Evolutionary conservation across 192 early-diverging fungal genomes (phyloP).

Genomic region (Coemansia sp.): DNA sequence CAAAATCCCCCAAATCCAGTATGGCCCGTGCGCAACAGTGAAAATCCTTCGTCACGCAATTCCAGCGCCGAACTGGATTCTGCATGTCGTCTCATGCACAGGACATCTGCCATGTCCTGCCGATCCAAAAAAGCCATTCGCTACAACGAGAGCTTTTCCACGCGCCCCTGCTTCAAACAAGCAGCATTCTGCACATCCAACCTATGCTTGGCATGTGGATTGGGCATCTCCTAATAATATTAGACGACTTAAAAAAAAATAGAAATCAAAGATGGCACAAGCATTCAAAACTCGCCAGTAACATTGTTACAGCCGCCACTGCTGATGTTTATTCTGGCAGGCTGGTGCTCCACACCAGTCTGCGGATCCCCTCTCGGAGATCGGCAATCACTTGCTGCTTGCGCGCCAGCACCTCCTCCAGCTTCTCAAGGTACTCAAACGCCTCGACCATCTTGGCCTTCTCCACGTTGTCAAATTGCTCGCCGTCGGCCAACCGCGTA

Average conservation of each 20-base stretch:
- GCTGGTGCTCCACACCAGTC: conserved; percentile 32
- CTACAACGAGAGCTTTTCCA: background rate
- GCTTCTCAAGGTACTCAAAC: conserved; percentile 60
- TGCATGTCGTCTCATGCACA: background rate
- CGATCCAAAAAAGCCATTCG: background rate
- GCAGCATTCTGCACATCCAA: background rate
- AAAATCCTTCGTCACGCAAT: background rate
- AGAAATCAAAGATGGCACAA: background rate
- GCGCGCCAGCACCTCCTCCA: conserved; percentile 59
- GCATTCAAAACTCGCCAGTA: background rate
- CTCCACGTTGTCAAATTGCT: conserved; percentile 48
- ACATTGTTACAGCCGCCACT: background rate
- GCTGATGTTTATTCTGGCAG: background rate
- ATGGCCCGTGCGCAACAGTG: background rate
- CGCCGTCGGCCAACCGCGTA: conserved; percentile 36
- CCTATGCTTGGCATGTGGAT: background rate
- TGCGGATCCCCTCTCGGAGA: conserved; percentile 42
- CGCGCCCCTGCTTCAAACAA: conserved; percentile 8
- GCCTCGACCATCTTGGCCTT: conserved; percentile 62
- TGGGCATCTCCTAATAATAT: background rate
- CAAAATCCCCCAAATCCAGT: background rate
- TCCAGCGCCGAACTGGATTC: background rate
- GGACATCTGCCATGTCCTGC: background rate
- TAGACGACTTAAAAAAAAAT: background rate
- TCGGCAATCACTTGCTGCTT: conserved; percentile 58